Evolutionary conservation across 176 grass and related monocot genomes (phyloP), one percentile per base, ranked within the genome.

Genomic region (Carex kokanica): DNA sequence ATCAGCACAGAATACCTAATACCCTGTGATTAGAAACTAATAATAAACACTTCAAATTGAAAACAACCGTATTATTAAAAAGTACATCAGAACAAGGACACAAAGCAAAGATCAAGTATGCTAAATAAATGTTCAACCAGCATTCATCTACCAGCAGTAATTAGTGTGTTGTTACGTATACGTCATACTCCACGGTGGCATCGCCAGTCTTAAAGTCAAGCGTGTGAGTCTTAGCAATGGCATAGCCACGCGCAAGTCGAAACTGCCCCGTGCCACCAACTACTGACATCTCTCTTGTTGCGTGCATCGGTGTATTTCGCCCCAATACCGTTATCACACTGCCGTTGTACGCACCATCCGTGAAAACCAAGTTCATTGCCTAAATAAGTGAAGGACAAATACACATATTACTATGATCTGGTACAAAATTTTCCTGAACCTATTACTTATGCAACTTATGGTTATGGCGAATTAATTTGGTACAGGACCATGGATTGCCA

Each of bases 341-440:
- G 83, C 94, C 91, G 55, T 91, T 91, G 87, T 86, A 85, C 8
- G 43, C 16, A 2, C 87, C 94, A 0, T 68, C 79, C 0, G 87
- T 90, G 86, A 93, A 80, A 56, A 93, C 89, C 12, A 91, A 86
- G 88, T 85, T 93, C 91, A 97, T 97, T 52, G 90, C 85, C 78
- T 80, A 52, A 12, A 43, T 20, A 72, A 18, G 16, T 8, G 17
- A 43, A 40, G 21, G 12, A 52, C 36, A 43, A 52, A 13, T 47
- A n/a, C 21, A 25, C 3, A 66, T 65, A 32, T 64, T 47, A 66
- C 45, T 14, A 51, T 29, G 47, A 75, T 29, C 47, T 17, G 21
- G 12, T 54, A 52, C 23, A 54, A 29, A 75, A 53, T 75, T 29
- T 75, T 4, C 11, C 47, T 29, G 23, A 75, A 43, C 31, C 15